Conservation (phyloP, 2,329 filamentous ascomycete species). For the Macroventuria anomochaeta region DNA sequence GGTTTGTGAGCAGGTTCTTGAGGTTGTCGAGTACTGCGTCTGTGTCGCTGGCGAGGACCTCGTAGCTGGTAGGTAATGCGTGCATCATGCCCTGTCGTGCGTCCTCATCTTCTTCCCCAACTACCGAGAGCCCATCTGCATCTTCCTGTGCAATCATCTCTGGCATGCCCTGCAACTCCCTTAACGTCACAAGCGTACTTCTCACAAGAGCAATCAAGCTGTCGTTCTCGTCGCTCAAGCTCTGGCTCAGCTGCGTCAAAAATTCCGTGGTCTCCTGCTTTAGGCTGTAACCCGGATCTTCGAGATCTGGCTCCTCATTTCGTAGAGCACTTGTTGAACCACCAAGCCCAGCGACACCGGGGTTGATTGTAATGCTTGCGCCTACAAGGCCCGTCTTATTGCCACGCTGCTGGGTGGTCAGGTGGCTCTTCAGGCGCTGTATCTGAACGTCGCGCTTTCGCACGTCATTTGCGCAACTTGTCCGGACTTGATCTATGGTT, state of each 20-base stretch:
- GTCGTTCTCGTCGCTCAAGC: slow-evolving; percentile 91
- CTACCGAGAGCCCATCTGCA: slow-evolving; percentile 34
- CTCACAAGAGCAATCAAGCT: slow-evolving; percentile 74
- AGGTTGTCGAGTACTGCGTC: slow-evolving; percentile 81
- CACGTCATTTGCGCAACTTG: slow-evolving; percentile 87
- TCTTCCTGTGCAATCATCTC: slow-evolving; percentile 39
- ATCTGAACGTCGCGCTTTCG: slow-evolving; percentile 90
- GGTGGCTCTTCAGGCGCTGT: slow-evolving; percentile 84
- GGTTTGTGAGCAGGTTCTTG: slow-evolving; percentile 85
- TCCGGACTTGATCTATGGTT: slow-evolving; percentile 80
- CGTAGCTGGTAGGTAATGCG: slow-evolving; percentile 66
- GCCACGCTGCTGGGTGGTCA: slow-evolving; percentile 67
- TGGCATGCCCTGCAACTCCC: slow-evolving; percentile 65
- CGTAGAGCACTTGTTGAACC: slow-evolving; percentile 53
- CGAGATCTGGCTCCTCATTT: slow-evolving; percentile 60
- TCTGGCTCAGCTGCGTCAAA: slow-evolving; percentile 81
- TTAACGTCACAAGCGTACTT: slow-evolving; percentile 73
- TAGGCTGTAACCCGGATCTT: slow-evolving; percentile 70
- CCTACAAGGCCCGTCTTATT: slow-evolving; percentile 55
- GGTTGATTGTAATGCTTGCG: slow-evolving; percentile 57
- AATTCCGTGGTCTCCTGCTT: slow-evolving; percentile 91
- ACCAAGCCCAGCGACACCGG: slow-evolving; percentile 37
- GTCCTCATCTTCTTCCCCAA: slow-evolving; percentile 43
- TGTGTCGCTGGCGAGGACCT: slow-evolving; percentile 74
- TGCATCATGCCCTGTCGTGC: slow-evolving; percentile 47